These are phyloP conservation scores for Suhomyces sp. DNA, from an alignment of 805 yeast genomes.

Conservation along the genomic window DNA sequence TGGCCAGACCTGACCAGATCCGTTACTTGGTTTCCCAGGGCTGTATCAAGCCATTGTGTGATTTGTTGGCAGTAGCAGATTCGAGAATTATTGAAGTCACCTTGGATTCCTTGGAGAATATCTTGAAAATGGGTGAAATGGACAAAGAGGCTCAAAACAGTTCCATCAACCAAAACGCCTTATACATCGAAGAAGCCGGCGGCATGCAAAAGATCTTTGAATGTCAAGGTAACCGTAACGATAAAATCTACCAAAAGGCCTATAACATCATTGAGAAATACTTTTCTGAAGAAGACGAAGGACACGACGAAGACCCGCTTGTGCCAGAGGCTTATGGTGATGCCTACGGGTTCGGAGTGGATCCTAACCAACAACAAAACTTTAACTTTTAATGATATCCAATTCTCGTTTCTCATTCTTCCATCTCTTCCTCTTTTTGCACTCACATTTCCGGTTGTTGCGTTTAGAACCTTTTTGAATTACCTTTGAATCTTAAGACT, in stretches of 20 bases:
- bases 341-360: constrained; percentile 83
- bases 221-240: constrained; percentile 88
- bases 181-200: constrained; percentile 95
- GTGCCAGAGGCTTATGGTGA: constrained; percentile 78
- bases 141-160: constrained; percentile 77
- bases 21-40: constrained; percentile 92
- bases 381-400: constrained; percentile 34
- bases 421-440: not conserved
- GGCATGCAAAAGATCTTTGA: constrained; percentile 95
- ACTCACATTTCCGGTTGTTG: not conserved
- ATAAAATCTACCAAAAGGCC: constrained; percentile 89
- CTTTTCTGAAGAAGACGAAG: constrained; percentile 77
- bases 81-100: constrained; percentile 91
- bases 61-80: constrained; percentile 82
- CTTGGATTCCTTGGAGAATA: constrained; percentile 90
- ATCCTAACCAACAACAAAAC: constrained; percentile 52
- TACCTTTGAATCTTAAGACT: not conserved
- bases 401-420: not conserved
- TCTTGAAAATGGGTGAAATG: constrained; percentile 89
- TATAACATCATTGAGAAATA: constrained; percentile 86
- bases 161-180: constrained; percentile 78
- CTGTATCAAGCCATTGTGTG: constrained; percentile 95
- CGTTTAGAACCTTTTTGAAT: not conserved
- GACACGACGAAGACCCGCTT: constrained; percentile 62
- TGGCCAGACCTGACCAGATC: constrained; percentile 87